A percentile compares a stretch with the other conserved stretches of the same genome.
Conservation (phyloP, 768 basidiomycete species). For the Rhizopogon rudus region DNA sequence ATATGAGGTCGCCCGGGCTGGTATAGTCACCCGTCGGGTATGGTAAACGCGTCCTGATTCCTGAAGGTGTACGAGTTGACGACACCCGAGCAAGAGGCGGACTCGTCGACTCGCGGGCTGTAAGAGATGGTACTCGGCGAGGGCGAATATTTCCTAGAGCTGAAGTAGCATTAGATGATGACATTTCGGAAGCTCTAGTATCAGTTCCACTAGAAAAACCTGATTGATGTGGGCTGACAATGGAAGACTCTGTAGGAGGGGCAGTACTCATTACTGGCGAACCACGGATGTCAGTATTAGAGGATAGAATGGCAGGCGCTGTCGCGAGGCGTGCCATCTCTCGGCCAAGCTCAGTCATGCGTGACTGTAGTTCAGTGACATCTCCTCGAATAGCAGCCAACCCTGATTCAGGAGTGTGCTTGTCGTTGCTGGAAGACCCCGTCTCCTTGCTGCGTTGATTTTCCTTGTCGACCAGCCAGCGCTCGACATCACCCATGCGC, state of each 20-base stretch:
- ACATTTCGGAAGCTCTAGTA: conserved; percentile 5
- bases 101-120: conserved; percentile 60
- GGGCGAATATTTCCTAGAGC: conserved; percentile 13
- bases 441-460: conserved; percentile 44
- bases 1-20: conserved; percentile 48
- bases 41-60: conserved; percentile 49
- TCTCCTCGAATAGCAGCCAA: conserved; percentile 61
- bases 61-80: conserved; percentile 23
- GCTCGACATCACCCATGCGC: conserved; percentile 87
- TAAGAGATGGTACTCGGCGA: conserved; percentile 28
- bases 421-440: conserved; percentile 26
- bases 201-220: conserved; percentile 9
- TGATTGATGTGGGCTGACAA: conserved; percentile 26
- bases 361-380: conserved; percentile 66
- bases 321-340: conserved; percentile 75
- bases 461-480: conserved; percentile 85
- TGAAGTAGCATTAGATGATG: conserved; percentile 9
- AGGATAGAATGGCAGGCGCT: conserved; percentile 38
- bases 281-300: conserved; percentile 41
- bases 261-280: conserved; percentile 40
- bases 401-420: conserved; percentile 27
- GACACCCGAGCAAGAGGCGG: conserved; percentile 52
- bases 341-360: conserved; percentile 68
- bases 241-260: conserved; percentile 45
- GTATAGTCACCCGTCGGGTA: conserved; percentile 85